phyloP scores from a whole-genome alignment of 140 eudicot species.

The Erigeron philadelphicus region DNA sequence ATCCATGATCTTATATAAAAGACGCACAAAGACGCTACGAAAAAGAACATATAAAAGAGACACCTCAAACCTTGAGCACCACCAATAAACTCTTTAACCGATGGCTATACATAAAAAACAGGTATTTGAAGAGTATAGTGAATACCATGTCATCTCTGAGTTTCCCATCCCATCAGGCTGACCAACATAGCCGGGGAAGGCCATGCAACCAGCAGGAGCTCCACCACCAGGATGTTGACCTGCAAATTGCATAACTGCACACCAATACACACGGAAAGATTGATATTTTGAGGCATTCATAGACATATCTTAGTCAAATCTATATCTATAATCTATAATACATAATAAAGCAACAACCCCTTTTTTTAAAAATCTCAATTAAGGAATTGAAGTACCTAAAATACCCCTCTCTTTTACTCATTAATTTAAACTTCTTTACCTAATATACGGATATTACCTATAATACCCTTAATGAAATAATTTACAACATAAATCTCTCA shows the following conservation, averaged over 20 bases:
- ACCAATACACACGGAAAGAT: constrained; percentile 5
- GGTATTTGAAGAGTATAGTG: background rate
- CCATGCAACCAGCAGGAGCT: constrained; percentile 99
- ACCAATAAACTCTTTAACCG: background rate
- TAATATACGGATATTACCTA: too few relatives aligned
- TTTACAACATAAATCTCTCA: too few relatives aligned
- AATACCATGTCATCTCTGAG: constrained; percentile 99
- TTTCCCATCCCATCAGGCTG: constrained; percentile 84
- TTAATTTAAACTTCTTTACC: too few relatives aligned
- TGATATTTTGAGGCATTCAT: background rate
- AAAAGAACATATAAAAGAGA: background rate
- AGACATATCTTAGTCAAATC: background rate
- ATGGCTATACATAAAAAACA: background rate
- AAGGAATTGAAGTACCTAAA: too few relatives aligned
- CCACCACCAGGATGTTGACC: constrained; percentile 97
- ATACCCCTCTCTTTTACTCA: too few relatives aligned
- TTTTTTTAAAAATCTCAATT: too few relatives aligned
- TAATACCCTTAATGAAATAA: too few relatives aligned
- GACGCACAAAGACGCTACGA: background rate
- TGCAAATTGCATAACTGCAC: constrained; percentile 91
- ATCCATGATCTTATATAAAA: background rate
- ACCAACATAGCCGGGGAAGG: constrained; percentile 95
- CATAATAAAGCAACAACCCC: too few relatives aligned
- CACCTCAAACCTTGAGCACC: background rate
- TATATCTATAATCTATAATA: too few relatives aligned